Conservation (phyloP, 108 stramenopile genomes). For the Nannochloropsis gaditana region DNA sequence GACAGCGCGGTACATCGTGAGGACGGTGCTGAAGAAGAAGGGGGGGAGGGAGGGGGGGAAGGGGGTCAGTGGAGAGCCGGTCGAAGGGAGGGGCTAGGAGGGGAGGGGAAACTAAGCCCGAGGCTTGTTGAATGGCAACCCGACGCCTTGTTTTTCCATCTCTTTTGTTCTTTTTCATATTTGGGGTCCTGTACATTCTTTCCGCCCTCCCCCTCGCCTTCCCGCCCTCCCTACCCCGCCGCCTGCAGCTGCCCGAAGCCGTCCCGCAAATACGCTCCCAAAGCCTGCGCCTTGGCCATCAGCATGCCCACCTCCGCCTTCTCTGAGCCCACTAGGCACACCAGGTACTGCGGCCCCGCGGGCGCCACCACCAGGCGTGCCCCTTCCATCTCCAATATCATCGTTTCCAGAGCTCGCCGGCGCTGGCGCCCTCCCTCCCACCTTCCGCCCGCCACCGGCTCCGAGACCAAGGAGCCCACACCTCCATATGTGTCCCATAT, state of each 20-base stretch:
- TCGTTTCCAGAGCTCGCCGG: neutral
- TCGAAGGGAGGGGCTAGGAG: neutral
- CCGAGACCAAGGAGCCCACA: neutral
- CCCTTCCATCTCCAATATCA: neutral
- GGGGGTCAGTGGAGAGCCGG: neutral
- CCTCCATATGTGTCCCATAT: conserved; percentile 16
- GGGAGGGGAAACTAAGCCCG: neutral
- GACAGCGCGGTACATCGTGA: neutral
- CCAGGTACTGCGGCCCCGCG: conserved; percentile 7
- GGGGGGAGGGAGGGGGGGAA: neutral
- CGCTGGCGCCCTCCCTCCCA: neutral
- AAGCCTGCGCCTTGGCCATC: conserved; percentile 14
- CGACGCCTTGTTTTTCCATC: neutral
- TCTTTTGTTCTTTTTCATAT: neutral
- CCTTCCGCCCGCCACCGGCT: neutral
- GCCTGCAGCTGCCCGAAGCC: neutral
- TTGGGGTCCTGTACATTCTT: neutral
- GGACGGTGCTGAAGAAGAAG: neutral
- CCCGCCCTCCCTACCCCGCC: neutral
- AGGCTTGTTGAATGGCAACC: neutral
- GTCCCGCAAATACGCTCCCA: neutral
- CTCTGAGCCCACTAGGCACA: neutral
- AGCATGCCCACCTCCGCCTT: conserved; percentile 14
- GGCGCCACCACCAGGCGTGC: neutral
- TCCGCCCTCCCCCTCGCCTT: neutral